Evolutionary conservation across 257 asterid species (phyloP), one percentile per base, ranked within the genome.

Genomic region (Catharanthus roseus): DNA sequence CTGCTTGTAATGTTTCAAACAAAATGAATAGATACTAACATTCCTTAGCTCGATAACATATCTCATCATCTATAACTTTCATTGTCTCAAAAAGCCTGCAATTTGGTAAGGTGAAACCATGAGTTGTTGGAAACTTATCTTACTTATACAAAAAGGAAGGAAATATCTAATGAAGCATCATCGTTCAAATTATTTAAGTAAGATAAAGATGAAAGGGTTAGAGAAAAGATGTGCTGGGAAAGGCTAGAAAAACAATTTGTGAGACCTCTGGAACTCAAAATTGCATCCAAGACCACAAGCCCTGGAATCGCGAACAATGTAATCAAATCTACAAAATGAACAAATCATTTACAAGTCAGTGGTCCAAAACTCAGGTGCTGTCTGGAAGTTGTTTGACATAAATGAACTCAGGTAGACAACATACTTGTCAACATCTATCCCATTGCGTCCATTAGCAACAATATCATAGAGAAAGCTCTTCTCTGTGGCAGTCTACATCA

Each of bases 371-470:
- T 67, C 56, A 57, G 2, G 42, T 65, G 62, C 12, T 9, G 61
- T 49, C 68, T 38, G 73, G 15, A 50, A 69, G 64, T 36, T 64
- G 50, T 55, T 45, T 56, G 44, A 55, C 38, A 61, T 33, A 70
- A 77, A 62, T 36, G 49, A 57, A 34, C 15, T 50, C 65, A 78
- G 80, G 67, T 60, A 50, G 82, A 73, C 50, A 58, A 75, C 70
- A 58, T 85, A 93, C 97, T 90, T 93, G 84, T 93, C 98, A 65
- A 90, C 98, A 79, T 93, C 98, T 69, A 93, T 89, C 68, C 97
- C 97, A 80, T 87, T 93, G 68, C 93, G 89, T 44, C 98, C 98
- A 81, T 93, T 90, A 62, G 97, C 97, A 78, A 93, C 96, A 73
- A 93, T 86, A 78, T 90, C 98, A 75, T 89, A 87, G 76, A 93